Conservation (phyloP, 1,284 basidiomycete species). For the Malassezia caprae region DNA sequence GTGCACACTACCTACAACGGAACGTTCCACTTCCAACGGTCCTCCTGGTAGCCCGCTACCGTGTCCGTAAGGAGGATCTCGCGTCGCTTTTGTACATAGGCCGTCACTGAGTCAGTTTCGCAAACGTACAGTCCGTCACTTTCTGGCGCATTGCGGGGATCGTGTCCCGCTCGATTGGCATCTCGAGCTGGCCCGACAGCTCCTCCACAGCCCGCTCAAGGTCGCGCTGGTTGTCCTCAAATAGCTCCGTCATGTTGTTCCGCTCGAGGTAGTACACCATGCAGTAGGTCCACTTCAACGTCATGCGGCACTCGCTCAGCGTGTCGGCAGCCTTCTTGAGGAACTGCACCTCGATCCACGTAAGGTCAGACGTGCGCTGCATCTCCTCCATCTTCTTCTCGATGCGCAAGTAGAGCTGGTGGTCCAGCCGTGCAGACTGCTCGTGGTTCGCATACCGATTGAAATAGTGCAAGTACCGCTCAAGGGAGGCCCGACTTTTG, state of each 20-base stretch:
- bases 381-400: slow-evolving; percentile 99
- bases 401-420: slow-evolving; percentile 81
- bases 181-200: slow-evolving; percentile 80
- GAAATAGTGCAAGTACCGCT: slow-evolving; percentile 66
- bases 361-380: slow-evolving; percentile 78
- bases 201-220: slow-evolving; percentile 90
- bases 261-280: slow-evolving; percentile 88
- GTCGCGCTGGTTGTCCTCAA: slow-evolving; percentile 94
- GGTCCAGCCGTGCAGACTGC: slow-evolving; percentile 87
- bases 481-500: slow-evolving; percentile 69
- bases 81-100: slow-evolving; percentile 92
- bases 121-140: slow-evolving; percentile 63
- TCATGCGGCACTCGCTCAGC: slow-evolving; percentile 71
- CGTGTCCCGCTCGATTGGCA: slow-evolving; percentile 71
- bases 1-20: slow-evolving; percentile 15
- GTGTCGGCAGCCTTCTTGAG: slow-evolving; percentile 93
- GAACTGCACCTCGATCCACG: slow-evolving; percentile 98
- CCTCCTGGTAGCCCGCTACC: slow-evolving; percentile 76
- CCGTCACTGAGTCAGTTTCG: slow-evolving; percentile 10
- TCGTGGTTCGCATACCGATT: slow-evolving; percentile 84
- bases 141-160: slow-evolving; percentile 75
- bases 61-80: slow-evolving; percentile 87
- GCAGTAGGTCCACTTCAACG: slow-evolving; percentile 98
- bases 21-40: slow-evolving; percentile 53
- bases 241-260: slow-evolving; percentile 87